Conservation (phyloP, 345 rosid species). For the Ceriops decandra region DNA sequence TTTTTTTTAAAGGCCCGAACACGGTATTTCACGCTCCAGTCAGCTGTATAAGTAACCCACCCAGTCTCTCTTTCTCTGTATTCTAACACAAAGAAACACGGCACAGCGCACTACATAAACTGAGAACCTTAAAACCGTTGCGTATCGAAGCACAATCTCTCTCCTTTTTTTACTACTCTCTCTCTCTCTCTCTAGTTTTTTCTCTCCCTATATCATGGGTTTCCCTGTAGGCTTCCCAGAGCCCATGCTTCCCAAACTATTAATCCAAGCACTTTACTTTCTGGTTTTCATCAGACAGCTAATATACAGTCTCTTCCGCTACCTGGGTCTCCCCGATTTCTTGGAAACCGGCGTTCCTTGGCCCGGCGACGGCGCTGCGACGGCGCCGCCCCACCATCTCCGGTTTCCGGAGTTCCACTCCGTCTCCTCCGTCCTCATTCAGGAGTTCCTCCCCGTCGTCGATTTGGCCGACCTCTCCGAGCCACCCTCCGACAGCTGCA, state of each 20-base stretch:
- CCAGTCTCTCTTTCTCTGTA: no score
- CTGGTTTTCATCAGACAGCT: slow-evolving; percentile 50
- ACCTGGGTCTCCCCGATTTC: slow-evolving; percentile 59
- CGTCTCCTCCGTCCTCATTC: slow-evolving; percentile 46
- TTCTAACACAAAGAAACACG: no score
- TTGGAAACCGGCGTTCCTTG: slow-evolving; percentile 61
- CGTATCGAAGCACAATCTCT: neutral
- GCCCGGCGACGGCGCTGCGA: slow-evolving; percentile 23
- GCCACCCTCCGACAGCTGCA: slow-evolving; percentile 55
- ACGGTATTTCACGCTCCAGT: slow-evolving; percentile 9
- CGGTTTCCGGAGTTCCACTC: slow-evolving; percentile 26
- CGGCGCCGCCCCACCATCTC: neutral
- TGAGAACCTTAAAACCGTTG: no score
- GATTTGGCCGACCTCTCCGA: slow-evolving; percentile 49
- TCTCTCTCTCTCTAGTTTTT: slow-evolving; percentile 5
- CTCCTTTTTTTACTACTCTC: slow-evolving; percentile 3
- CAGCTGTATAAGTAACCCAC: neutral
- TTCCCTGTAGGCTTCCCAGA: slow-evolving; percentile 76
- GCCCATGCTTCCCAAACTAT: slow-evolving; percentile 59
- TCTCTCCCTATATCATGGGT: slow-evolving; percentile 47
- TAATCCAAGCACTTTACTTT: slow-evolving; percentile 52
- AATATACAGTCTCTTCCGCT: slow-evolving; percentile 39
- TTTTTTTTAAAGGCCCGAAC: neutral
- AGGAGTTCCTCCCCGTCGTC: slow-evolving; percentile 62
- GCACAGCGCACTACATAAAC: no score